A percentile compares a stretch with the other conserved stretches of the same genome.
phyloP scores from a whole-genome alignment of 306 rosid species.

The Delonix regia region DNA sequence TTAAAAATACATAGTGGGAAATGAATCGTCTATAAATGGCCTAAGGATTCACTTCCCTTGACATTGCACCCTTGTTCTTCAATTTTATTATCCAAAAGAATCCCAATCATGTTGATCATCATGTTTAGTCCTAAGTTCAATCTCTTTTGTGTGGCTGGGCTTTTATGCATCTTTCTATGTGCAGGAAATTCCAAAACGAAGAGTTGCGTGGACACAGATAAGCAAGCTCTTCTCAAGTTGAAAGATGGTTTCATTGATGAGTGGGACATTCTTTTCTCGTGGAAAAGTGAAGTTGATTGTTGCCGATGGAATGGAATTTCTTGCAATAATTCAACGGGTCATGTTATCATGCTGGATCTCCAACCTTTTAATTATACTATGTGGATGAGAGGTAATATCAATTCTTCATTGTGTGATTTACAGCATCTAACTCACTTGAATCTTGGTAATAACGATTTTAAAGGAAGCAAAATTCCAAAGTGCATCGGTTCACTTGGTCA shows the following conservation, averaged over 20 bases:
- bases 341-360: conserved; percentile 12
- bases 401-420: conserved; percentile 32
- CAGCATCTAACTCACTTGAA: too few species aligned
- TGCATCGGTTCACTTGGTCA: neutral
- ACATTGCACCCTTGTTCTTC: too few species aligned
- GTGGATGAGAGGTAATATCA: neutral
- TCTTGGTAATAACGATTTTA: too few species aligned
- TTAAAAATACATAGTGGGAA: too few species aligned
- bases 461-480: neutral
- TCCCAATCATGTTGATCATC: too few species aligned
- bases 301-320: conserved; percentile 35
- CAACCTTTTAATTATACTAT: neutral
- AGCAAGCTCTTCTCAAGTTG: conserved; percentile 22
- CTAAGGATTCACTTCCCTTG: too few species aligned
- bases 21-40: too few species aligned
- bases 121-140: too few species aligned
- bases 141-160: too few species aligned
- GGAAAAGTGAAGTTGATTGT: conserved; percentile 27
- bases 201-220: neutral
- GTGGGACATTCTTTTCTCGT: neutral
- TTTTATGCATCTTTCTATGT: neutral
- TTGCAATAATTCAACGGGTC: conserved; percentile 25
- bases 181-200: neutral
- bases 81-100: too few species aligned
- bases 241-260: neutral